These are phyloP conservation scores for Insectozyma bohioensis DNA, from an alignment of 1,139 yeast genomes.

Conservation along the genomic window DNA sequence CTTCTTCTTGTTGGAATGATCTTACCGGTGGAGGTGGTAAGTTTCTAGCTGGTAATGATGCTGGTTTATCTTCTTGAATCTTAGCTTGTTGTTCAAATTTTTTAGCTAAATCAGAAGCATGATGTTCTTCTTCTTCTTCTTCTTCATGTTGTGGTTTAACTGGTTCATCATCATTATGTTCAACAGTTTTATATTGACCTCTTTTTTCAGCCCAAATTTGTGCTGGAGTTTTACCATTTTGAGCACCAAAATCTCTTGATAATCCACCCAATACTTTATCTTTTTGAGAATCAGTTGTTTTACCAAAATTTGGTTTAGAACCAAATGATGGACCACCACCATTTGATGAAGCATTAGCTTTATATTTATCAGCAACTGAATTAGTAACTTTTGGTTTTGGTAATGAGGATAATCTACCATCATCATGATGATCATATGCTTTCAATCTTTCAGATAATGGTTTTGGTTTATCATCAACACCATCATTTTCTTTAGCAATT, in stretches of 20 bases:
- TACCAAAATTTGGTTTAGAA: constrained; percentile 47
- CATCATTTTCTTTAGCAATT: constrained; percentile 24
- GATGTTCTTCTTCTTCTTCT: constrained; percentile 7
- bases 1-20: constrained; percentile 13
- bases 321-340: constrained; percentile 47
- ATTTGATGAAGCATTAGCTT: constrained; percentile 28
- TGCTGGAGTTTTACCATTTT: constrained; percentile 88
- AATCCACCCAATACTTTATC: constrained; percentile 63
- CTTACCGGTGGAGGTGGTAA: constrained; percentile 23
- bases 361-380: constrained; percentile 53
- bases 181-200: constrained; percentile 56
- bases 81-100: constrained; percentile 18
- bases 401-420: constrained; percentile 54
- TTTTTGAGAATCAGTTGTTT: constrained; percentile 25
- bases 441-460: constrained; percentile 46
- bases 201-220: constrained; percentile 94
- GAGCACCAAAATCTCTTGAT: constrained; percentile 67
- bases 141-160: constrained; percentile 12
- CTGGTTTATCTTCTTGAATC: constrained; percentile 19
- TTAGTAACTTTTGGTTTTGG: constrained; percentile 64
- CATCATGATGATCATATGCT: constrained; percentile 28
- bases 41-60: constrained; percentile 21
- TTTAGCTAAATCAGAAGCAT: constrained; percentile 19
- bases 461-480: constrained; percentile 30
- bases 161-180: constrained; percentile 25